These are phyloP conservation scores for Sphagnum tenellum DNA, from an alignment of 225 moss, liverwort and hornwort species.

Conservation along the genomic window DNA sequence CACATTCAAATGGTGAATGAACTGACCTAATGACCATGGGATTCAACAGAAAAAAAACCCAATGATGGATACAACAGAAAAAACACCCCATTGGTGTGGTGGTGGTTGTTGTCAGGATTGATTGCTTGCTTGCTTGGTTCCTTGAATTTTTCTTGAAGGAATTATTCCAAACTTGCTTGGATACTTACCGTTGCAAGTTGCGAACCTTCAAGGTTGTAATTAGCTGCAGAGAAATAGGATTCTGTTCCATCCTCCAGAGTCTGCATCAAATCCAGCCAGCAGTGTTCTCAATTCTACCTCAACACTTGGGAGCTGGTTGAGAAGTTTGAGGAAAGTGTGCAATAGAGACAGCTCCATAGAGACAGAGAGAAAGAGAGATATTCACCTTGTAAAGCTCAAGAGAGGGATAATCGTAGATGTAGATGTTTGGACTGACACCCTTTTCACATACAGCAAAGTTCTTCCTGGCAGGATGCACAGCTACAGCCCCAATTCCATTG, in stretches of 20 bases:
- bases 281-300: too few species aligned
- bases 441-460: conserved; percentile 90
- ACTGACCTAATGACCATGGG: too few species aligned
- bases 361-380: not conserved
- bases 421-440: conserved; percentile 62
- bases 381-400: conserved; percentile 66
- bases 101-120: too few species aligned
- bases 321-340: too few species aligned
- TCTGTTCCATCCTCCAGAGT: conserved; percentile 80
- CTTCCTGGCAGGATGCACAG: conserved; percentile 67
- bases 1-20: too few species aligned
- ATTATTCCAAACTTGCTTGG: not conserved
- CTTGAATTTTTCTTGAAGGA: too few species aligned
- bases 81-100: not conserved
- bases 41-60: not conserved
- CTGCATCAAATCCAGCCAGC: conserved; percentile 32
- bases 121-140: too few species aligned
- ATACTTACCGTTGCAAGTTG: conserved; percentile 66
- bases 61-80: not conserved
- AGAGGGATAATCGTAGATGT: conserved; percentile 76
- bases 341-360: too few species aligned
- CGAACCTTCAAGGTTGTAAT: conserved; percentile 68
- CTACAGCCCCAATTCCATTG: conserved; percentile 90
- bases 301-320: too few species aligned
- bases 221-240: conserved; percentile 66